Conservation (phyloP, 345 rosid species). For the Passiflora organensis region DNA sequence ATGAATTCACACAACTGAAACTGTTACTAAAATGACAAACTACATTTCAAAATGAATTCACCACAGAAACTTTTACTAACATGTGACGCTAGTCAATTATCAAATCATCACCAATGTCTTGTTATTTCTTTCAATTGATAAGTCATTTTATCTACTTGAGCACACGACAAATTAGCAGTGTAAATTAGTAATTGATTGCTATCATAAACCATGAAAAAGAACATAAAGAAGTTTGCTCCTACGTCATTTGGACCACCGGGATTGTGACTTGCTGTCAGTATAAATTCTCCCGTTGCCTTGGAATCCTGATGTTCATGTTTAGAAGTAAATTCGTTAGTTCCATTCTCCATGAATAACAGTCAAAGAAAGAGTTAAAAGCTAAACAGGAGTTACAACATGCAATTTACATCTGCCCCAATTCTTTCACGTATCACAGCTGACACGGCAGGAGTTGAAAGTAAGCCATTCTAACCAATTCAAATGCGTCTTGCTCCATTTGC, state of each 20-base stretch:
- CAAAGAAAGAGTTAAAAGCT: no score
- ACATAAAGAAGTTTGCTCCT: background rate
- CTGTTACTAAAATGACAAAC: no score
- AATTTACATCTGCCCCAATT: slow-evolving; percentile 82
- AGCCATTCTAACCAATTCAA: slow-evolving; percentile 94
- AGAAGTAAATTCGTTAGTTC: background rate
- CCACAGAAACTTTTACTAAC: background rate
- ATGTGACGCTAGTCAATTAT: background rate
- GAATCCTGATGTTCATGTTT: slow-evolving; percentile 63
- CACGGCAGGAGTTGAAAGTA: slow-evolving; percentile 99
- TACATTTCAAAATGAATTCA: no score
- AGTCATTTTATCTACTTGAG: background rate
- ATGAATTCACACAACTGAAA: no score
- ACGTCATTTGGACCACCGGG: slow-evolving; percentile 99
- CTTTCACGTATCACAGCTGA: slow-evolving; percentile 96
- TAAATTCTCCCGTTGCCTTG: slow-evolving; percentile 88
- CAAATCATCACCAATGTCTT: background rate
- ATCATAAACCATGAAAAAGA: background rate
- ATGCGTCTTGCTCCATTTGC: slow-evolving; percentile 91
- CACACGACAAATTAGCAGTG: background rate
- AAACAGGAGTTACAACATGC: slow-evolving; percentile 4
- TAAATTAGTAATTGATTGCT: background rate
- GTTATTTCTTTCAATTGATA: background rate
- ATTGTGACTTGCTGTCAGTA: slow-evolving; percentile 98
- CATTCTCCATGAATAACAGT: no score